Conservation (phyloP, 2,329 filamentous ascomycete genomes). For the Fusarium sp. region DNA sequence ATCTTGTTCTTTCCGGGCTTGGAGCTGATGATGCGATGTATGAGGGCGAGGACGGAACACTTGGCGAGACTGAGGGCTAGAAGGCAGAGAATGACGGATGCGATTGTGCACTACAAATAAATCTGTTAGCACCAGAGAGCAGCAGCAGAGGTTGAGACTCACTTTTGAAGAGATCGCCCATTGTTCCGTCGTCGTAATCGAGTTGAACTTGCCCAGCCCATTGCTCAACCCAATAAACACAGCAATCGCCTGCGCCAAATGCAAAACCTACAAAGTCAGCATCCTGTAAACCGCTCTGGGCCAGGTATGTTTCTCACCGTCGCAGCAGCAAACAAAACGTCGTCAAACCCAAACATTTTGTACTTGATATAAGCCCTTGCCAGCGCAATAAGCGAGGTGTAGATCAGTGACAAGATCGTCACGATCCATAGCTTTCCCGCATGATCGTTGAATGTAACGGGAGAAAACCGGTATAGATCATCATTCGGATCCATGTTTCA, state of each 20-base stretch:
- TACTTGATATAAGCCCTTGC: conserved; percentile 37
- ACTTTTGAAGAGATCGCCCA: conserved; percentile 27
- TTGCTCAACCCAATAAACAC: conserved; percentile 30
- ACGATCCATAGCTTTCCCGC: conserved; percentile 38
- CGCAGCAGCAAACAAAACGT: conserved; percentile 21
- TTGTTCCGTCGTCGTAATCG: conserved; percentile 19
- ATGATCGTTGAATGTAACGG: conserved; percentile 31
- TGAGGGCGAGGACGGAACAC: conserved; percentile 35
- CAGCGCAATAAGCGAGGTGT: conserved; percentile 22
- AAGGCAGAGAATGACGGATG: conserved; percentile 16
- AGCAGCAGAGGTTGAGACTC: not conserved
- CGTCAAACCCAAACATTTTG: conserved; percentile 36
- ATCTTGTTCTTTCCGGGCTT: conserved; percentile 25
- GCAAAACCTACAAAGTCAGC: conserved; percentile 9
- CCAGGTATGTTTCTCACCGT: conserved; percentile 4
- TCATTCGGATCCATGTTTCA: conserved; percentile 16
- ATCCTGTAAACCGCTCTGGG: not conserved
- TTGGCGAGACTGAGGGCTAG: conserved; percentile 20
- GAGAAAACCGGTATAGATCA: conserved; percentile 15
- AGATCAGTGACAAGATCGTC: conserved; percentile 36
- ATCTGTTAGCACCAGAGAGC: not conserved
- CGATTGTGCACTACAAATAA: conserved; percentile 2
- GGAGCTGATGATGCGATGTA: conserved; percentile 33
- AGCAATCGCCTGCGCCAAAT: conserved; percentile 28
- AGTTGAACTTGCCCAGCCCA: conserved; percentile 32